These are phyloP conservation scores for Rutstroemia sp. DNA, from an alignment of 2,329 filamentous ascomycete genomes.

Conservation along the genomic window DNA sequence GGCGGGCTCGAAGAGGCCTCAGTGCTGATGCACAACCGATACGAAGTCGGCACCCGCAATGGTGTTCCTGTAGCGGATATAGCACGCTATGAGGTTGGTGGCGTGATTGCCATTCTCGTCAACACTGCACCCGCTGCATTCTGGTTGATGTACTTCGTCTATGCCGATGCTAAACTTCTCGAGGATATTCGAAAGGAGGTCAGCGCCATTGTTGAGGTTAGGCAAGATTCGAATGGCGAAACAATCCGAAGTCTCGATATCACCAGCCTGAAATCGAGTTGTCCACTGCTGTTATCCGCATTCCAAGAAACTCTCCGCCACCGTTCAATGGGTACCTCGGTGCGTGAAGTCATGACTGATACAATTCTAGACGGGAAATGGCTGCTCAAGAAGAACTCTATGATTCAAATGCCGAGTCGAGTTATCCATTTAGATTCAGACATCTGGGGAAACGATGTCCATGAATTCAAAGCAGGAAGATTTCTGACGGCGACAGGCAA, in stretches of 20 bases:
- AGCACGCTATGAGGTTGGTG: slow-evolving; percentile 33
- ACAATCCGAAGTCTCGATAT: background rate
- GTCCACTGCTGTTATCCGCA: slow-evolving; percentile 34
- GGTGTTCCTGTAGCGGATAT: slow-evolving; percentile 24
- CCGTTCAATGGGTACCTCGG: slow-evolving; percentile 32
- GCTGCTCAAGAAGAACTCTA: slow-evolving; percentile 32
- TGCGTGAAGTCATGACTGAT: slow-evolving; percentile 32
- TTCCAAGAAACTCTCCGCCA: slow-evolving; percentile 35
- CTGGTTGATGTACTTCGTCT: background rate
- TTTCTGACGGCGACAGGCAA: slow-evolving; percentile 19
- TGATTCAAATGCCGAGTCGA: slow-evolving; percentile 25
- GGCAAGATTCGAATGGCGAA: background rate
- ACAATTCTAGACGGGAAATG: slow-evolving; percentile 28
- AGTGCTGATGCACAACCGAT: slow-evolving; percentile 31
- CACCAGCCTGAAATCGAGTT: slow-evolving; percentile 15
- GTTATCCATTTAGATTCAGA: slow-evolving; percentile 27
- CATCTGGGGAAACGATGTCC: slow-evolving; percentile 29
- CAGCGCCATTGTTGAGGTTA: background rate
- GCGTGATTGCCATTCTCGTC: slow-evolving; percentile 33
- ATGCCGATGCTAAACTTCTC: slow-evolving; percentile 19
- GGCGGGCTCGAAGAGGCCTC: slow-evolving; percentile 34
- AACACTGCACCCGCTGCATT: slow-evolving; percentile 35
- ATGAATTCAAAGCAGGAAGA: slow-evolving; percentile 30
- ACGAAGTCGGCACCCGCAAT: slow-evolving; percentile 25
- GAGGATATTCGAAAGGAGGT: slow-evolving; percentile 23